Conservation (phyloP, 1,284 basidiomycete species). For the Porodaedalea pini region DNA sequence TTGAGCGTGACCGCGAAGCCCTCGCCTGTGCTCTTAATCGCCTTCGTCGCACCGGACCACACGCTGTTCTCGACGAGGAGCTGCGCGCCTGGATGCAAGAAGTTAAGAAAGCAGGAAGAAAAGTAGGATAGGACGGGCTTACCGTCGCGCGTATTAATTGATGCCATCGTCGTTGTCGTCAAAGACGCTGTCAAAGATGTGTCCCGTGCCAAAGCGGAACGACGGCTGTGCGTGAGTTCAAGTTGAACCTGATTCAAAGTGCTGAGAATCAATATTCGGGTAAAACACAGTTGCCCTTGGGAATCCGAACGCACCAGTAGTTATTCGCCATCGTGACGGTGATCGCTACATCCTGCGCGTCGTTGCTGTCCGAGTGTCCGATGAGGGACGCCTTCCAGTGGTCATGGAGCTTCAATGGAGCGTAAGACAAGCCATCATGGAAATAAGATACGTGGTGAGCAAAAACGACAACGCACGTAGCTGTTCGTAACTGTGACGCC, state of each 20-base stretch:
- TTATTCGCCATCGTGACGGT: conserved; percentile 40
- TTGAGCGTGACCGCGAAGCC: conserved; percentile 39
- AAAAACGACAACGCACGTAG: not conserved
- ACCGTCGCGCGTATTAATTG: conserved; percentile 47
- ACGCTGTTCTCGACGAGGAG: conserved; percentile 47
- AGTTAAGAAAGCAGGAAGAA: not conserved
- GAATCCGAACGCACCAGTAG: conserved; percentile 29
- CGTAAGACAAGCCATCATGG: conserved; percentile 20
- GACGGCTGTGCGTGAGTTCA: conserved; percentile 28
- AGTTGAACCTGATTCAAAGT: conserved; percentile 30
- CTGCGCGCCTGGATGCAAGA: conserved; percentile 34
- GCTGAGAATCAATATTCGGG: conserved; percentile 10
- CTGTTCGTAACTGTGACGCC: conserved; percentile 39
- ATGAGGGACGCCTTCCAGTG: conserved; percentile 44
- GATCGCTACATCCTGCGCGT: conserved; percentile 33
- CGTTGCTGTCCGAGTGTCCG: conserved; percentile 43
- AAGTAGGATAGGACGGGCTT: conserved; percentile 14
- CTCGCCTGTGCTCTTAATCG: conserved; percentile 40
- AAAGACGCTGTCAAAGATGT: conserved; percentile 46
- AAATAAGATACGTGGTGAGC: not conserved
- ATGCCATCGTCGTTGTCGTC: conserved; percentile 45
- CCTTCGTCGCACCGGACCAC: conserved; percentile 36
- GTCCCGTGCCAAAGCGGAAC: conserved; percentile 40
- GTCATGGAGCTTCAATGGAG: conserved; percentile 38
- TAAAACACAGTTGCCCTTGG: not conserved